phyloP scores from a whole-genome alignment of 352 stramenopile genomes.

The Globisporangium uncinulatum region DNA sequence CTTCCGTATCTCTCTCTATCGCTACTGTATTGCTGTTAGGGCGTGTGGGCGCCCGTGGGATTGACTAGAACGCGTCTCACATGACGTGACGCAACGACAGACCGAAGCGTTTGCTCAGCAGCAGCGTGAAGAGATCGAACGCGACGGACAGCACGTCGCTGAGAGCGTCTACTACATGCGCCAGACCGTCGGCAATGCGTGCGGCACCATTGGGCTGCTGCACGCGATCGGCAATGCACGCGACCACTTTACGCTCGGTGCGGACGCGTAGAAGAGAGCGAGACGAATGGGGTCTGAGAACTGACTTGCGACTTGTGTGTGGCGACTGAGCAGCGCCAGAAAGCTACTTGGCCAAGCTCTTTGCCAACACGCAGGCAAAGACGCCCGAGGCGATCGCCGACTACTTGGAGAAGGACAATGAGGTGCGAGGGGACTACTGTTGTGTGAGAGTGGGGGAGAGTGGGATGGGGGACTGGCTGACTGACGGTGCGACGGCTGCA shows the following conservation, averaged over 20 bases:
- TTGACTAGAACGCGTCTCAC: background rate
- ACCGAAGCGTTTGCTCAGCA: slow-evolving; percentile 74
- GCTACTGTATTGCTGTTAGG: background rate
- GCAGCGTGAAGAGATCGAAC: slow-evolving; percentile 61
- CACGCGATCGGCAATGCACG: slow-evolving; percentile 92
- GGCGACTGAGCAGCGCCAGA: slow-evolving; percentile 24
- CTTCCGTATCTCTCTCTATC: background rate
- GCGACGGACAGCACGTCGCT: slow-evolving; percentile 68
- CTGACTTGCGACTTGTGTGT: background rate
- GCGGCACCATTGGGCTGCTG: slow-evolving; percentile 94
- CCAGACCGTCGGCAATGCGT: slow-evolving; percentile 97
- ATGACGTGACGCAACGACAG: slow-evolving; percentile 12
- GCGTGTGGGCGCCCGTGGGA: too few species aligned
- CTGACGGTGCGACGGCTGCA: slow-evolving; percentile 9
- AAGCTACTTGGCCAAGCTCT: slow-evolving; percentile 84
- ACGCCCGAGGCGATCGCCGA: slow-evolving; percentile 78
- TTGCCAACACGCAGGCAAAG: slow-evolving; percentile 72
- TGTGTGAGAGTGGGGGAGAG: too few species aligned
- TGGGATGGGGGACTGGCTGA: background rate
- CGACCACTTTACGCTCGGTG: slow-evolving; percentile 62
- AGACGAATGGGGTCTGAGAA: background rate
- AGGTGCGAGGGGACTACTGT: slow-evolving; percentile 25
- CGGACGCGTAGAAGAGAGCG: background rate
- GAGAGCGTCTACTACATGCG: slow-evolving; percentile 88
- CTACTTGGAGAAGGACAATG: slow-evolving; percentile 87